phyloP scores from a whole-genome alignment of 73 alveolate genomes.

The Paramecium primaurelia region DNA sequence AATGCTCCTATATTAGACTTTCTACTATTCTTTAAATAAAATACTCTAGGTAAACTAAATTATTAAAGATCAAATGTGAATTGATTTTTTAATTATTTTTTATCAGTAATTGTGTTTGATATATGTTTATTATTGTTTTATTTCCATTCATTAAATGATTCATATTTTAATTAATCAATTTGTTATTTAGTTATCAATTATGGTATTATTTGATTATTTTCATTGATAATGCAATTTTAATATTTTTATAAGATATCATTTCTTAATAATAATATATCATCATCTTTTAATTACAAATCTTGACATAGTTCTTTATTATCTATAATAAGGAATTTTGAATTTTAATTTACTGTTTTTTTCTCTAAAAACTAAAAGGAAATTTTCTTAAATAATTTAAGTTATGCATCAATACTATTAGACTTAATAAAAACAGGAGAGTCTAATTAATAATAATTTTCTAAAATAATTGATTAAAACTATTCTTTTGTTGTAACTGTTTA shows the following conservation, averaged over 20 bases:
- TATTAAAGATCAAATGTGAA: neutral
- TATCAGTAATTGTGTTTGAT: neutral
- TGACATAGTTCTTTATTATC: slow-evolving; percentile 1
- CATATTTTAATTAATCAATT: neutral
- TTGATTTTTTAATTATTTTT: neutral
- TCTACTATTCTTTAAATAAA: neutral
- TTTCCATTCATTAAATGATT: slow-evolving; percentile 34
- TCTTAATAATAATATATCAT: neutral
- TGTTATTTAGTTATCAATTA: neutral
- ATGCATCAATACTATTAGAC: neutral
- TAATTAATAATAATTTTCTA: neutral
- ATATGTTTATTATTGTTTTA: neutral
- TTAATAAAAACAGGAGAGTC: slow-evolving; percentile 1
- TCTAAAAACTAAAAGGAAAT: neutral
- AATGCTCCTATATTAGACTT: neutral
- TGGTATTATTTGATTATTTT: neutral
- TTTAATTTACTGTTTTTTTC: neutral
- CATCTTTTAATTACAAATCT: neutral
- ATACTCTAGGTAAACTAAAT: slow-evolving; percentile 23
- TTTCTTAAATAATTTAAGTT: neutral
- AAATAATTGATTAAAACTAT: neutral
- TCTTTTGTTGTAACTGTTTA: neutral
- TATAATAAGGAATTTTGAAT: neutral
- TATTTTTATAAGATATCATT: slow-evolving; percentile 33
- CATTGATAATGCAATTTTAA: neutral